phyloP scores from a whole-genome alignment of 352 stramenopile genomes.

The Phytophthora boehmeriae region DNA sequence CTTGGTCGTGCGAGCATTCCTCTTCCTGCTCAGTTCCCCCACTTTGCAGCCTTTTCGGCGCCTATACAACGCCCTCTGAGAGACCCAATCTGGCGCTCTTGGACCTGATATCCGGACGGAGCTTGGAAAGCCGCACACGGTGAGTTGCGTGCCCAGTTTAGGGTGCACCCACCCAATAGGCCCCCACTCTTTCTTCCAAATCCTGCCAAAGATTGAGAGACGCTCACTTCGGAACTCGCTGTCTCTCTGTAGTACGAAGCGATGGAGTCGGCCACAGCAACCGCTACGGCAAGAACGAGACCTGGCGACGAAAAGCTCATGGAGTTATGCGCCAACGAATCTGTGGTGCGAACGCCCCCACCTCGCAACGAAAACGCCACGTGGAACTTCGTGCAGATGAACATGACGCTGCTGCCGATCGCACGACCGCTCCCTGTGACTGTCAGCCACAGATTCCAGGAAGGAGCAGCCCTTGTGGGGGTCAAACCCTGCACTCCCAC shows the following conservation, averaged over 20 bases:
- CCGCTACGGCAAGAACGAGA: slow-evolving; percentile 14
- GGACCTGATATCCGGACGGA: slow-evolving; percentile 25
- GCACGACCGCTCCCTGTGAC: slow-evolving; percentile 66
- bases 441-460: slow-evolving; percentile 46
- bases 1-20: not conserved
- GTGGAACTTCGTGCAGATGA: slow-evolving; percentile 89
- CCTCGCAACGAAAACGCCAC: slow-evolving; percentile 31
- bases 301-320: slow-evolving; percentile 16
- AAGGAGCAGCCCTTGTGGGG: slow-evolving; percentile 35
- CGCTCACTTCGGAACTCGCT: slow-evolving; percentile 2
- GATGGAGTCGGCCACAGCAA: too few species aligned
- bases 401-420: slow-evolving; percentile 83
- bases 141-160: slow-evolving; percentile 22
- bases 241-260: slow-evolving; percentile 1
- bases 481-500: slow-evolving; percentile 70
- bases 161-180: slow-evolving; percentile 9
- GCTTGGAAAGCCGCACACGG: slow-evolving; percentile 27
- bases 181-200: slow-evolving; percentile 16
- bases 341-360: slow-evolving; percentile 7
- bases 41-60: too few species aligned
- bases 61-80: too few species aligned
- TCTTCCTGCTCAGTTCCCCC: not conserved
- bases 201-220: not conserved
- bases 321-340: slow-evolving; percentile 24
- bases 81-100: not conserved